Evolutionary conservation across 495 filamentous ascomycete genomes (phyloP).

Genomic region (Neurospora pannonica): DNA sequence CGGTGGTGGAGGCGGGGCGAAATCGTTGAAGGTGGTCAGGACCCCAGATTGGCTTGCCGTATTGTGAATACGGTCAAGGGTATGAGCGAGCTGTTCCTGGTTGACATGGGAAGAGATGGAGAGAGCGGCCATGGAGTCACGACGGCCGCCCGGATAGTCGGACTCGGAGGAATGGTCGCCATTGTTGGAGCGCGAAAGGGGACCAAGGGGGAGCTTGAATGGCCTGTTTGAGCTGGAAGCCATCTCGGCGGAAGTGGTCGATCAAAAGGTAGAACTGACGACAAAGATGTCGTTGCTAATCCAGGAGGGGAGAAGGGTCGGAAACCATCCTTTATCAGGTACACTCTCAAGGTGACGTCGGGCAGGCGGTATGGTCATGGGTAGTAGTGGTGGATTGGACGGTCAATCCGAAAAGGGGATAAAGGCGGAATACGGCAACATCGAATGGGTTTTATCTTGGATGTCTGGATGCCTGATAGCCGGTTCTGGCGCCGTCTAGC

Average conservation of each 20-base stretch:
- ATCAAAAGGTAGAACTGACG: not conserved
- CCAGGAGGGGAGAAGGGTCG: not conserved
- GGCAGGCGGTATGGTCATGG: not conserved
- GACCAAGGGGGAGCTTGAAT: not conserved
- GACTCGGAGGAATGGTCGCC: not conserved
- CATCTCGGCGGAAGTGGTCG: not conserved
- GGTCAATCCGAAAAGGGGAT: not conserved
- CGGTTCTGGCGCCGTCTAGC: not conserved
- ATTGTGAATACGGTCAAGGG: constrained; percentile 77
- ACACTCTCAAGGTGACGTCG: not conserved
- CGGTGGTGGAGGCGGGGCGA: constrained; percentile 47
- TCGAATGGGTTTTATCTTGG: not conserved
- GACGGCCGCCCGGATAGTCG: constrained; percentile 22
- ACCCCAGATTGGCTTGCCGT: constrained; percentile 68
- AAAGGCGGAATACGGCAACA: not conserved
- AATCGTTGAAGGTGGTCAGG: constrained; percentile 84
- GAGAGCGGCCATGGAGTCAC: constrained; percentile 56
- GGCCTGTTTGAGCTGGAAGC: not conserved
- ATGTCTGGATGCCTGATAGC: not conserved
- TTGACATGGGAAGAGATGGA: constrained; percentile 49
- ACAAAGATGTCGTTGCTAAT: not conserved
- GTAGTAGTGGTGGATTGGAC: not conserved
- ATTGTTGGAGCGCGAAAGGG: not conserved
- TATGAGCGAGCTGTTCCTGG: constrained; percentile 59
- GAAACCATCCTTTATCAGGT: not conserved